phyloP scores from a whole-genome alignment of 2,329 filamentous ascomycete genomes.

The Diaporthe sp. region DNA sequence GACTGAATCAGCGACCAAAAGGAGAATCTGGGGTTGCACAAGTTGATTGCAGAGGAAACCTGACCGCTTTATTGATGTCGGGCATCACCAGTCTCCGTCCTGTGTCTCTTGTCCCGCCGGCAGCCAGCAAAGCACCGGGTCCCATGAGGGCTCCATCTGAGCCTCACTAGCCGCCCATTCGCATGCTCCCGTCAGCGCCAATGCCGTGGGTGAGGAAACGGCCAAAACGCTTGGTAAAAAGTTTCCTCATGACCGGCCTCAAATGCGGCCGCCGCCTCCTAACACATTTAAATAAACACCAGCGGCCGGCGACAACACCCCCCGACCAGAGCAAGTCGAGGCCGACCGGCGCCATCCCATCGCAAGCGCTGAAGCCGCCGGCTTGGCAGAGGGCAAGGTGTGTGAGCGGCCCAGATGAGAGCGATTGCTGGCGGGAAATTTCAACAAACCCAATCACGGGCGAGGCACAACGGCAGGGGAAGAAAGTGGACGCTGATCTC shows the following conservation, averaged over 20 bases:
- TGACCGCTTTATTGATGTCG: conserved; percentile 10
- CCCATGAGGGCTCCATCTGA: neutral
- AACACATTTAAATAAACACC: neutral
- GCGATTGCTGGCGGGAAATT: conserved; percentile 1
- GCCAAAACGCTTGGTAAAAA: neutral
- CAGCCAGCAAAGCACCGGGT: neutral
- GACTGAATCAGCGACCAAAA: neutral
- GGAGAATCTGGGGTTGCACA: conserved; percentile 6
- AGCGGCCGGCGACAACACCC: conserved; percentile 9
- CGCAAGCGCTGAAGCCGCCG: conserved; percentile 19
- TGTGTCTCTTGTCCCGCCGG: neutral
- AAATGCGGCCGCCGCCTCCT: conserved; percentile 16
- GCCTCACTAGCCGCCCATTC: conserved; percentile 16
- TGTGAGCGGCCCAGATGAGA: conserved; percentile 3
- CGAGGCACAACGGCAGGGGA: neutral
- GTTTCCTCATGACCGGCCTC: neutral
- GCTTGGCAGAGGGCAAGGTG: neutral
- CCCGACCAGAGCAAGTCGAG: neutral
- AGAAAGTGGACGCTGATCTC: neutral
- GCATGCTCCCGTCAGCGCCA: neutral
- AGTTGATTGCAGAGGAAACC: neutral
- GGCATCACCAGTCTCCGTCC: neutral
- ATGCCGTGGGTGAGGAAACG: neutral
- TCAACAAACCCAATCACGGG: conserved; percentile 26
- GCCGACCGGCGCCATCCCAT: neutral